Evolutionary conservation across 345 rosid genomes (phyloP).

Genomic region (Microthlaspi erraticum): DNA sequence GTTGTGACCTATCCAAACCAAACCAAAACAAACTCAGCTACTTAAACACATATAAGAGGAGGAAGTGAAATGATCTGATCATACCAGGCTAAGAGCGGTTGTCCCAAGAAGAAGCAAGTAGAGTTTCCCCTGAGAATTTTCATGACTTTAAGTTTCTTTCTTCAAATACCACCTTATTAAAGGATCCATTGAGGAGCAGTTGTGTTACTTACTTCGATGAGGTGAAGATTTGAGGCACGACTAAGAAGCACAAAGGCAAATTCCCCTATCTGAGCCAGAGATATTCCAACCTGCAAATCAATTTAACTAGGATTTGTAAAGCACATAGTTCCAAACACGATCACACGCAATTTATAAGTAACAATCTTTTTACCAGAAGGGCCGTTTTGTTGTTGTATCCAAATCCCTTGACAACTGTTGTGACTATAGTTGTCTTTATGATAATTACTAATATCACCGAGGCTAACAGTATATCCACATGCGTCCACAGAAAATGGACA

Average conservation of each 20-base stretch:
- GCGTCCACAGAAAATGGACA: conserved; percentile 88
- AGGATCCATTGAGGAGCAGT: conserved; percentile 3
- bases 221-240: conserved; percentile 90
- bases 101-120: conserved; percentile 87
- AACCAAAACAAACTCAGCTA: conserved; percentile 22
- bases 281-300: conserved; percentile 48
- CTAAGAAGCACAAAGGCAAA: conserved; percentile 90
- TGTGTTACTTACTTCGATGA: conserved; percentile 70
- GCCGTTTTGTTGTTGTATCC: conserved; percentile 86
- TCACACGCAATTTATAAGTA: not conserved
- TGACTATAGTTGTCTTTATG: conserved; percentile 67
- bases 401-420: conserved; percentile 79
- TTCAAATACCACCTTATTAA: conserved; percentile 16
- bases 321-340: not conserved
- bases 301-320: not conserved
- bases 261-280: conserved; percentile 91
- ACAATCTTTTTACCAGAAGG: conserved; percentile 59
- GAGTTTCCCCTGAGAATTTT: conserved; percentile 63
- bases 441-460: conserved; percentile 79
- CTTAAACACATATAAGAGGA: conserved; percentile 9
- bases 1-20: conserved; percentile 52
- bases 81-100: conserved; percentile 86
- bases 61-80: conserved; percentile 20
- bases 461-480: conserved; percentile 84
- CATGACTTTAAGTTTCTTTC: conserved; percentile 5